Evolutionary conservation across 441 rosid species (phyloP).

Genomic region (California macrophylla): DNA sequence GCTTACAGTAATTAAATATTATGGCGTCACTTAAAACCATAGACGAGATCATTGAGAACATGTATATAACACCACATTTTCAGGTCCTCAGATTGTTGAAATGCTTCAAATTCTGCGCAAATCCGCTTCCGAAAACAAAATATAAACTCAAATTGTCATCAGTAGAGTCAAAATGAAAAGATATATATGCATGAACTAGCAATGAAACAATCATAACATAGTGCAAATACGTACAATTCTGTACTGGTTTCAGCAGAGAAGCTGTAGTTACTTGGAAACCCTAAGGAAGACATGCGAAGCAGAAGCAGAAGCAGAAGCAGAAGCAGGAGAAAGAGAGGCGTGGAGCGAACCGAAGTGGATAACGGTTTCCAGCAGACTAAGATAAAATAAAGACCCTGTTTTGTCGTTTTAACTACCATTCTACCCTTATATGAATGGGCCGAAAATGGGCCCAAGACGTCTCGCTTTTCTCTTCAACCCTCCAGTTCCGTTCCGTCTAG

Average conservation of each 20-base stretch:
- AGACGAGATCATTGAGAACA: constrained; percentile 69
- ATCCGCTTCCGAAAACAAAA: not conserved
- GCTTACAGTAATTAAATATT: constrained; percentile 28
- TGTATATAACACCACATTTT: constrained; percentile 45
- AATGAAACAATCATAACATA: not conserved
- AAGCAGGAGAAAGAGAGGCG: not conserved
- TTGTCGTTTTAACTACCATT: not conserved
- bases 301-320: not conserved
- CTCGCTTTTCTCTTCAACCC: no score
- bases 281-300: not conserved
- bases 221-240: not conserved
- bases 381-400: not conserved
- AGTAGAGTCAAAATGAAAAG: not conserved
- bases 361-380: not conserved
- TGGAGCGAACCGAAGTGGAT: not conserved
- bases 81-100: constrained; percentile 3
- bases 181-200: not conserved
- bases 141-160: not conserved
- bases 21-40: constrained; percentile 40
- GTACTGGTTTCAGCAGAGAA: not conserved
- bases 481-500: no score
- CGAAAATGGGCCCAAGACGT: no score
- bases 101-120: constrained; percentile 1
- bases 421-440: no score
- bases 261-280: not conserved